Percentiles rank a stretch among this genome's conserved stretches.
Conservation (phyloP, 169 alveolate genomes). For the Cryptosporidium sp. region DNA sequence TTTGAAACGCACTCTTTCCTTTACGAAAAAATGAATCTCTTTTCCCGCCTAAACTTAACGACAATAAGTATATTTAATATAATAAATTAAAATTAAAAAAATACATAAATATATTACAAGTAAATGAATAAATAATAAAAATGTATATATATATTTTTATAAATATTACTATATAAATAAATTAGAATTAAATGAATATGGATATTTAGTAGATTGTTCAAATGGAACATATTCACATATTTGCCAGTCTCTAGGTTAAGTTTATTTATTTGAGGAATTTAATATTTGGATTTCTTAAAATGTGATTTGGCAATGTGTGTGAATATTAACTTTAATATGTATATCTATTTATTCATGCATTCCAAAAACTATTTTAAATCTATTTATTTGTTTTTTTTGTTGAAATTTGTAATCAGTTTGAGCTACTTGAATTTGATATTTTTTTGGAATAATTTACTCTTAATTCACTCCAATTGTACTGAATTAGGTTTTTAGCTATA, state of each 20-base stretch:
- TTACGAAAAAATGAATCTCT: slow-evolving; percentile 3
- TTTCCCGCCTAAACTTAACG: slow-evolving; percentile 30
- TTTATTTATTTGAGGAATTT: no score
- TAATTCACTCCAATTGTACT: background rate
- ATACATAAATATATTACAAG: no score
- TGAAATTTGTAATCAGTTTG: background rate
- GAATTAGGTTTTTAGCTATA: background rate
- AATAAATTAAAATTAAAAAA: background rate
- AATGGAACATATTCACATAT: no score
- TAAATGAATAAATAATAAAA: no score
- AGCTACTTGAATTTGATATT: background rate
- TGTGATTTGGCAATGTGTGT: background rate
- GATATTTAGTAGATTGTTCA: no score
- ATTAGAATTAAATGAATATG: no score
- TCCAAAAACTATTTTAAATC: no score
- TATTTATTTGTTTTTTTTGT: background rate
- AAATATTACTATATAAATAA: no score
- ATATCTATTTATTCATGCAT: no score
- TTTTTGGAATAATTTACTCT: background rate
- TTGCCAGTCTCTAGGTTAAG: background rate
- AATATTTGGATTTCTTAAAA: no score
- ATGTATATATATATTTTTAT: no score
- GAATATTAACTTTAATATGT: background rate
- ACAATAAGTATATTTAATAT: slow-evolving; percentile 3
- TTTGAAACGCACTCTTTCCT: slow-evolving; percentile 35